Evolutionary conservation across 208 protist genomes (phyloP), one percentile per base, ranked within the genome.

Genomic region (Wallacemonas collosoma): DNA sequence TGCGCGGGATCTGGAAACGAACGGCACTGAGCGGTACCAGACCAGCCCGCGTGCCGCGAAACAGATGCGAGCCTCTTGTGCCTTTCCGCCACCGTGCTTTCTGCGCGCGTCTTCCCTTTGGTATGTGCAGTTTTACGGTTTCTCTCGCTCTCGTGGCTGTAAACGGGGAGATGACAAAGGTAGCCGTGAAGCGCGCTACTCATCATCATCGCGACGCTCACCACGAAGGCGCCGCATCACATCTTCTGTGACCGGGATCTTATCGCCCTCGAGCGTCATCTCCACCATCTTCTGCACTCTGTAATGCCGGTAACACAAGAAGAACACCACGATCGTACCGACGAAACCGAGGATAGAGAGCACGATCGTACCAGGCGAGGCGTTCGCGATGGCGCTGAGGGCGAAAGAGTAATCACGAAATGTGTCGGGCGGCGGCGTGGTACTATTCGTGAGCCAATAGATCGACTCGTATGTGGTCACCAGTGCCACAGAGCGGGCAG

Each of bases 301-400:
- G 70, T 94, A 96, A 67, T 96, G 91, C 0, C 86, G 82, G 60
- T 93, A 94, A 67, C 89, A 94, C 40, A 96, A 93, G 77, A 90
- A 85, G 68, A 96, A 94, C 15, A 93, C 69, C 1, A 80, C 82
- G 45, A 96, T 87, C 3, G 91, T 96, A 62, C 81, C 44, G 44
- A 93, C 71, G 65, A 96, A 94, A 41, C 91, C 91, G 12, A 96
- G 73, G 17, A 93, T 74, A 12, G 86, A 93, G 35, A 94, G 77
- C 17, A 92, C 87, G 69, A 96, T 96, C 12, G 84, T 82, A 9
- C 89, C 89, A 2, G 89, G 84, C n/a, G 85, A 91, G 15, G 87
- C 86, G n/a, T 82, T 78, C 12, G 89, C 76, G 38, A 83, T 85
- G n/a, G 77, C 72, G 61, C 79, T 77, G 45, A 94, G 71, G 43